Evolutionary conservation across 495 filamentous ascomycete species (phyloP).

Genomic region (Aspergillus biplanus): DNA sequence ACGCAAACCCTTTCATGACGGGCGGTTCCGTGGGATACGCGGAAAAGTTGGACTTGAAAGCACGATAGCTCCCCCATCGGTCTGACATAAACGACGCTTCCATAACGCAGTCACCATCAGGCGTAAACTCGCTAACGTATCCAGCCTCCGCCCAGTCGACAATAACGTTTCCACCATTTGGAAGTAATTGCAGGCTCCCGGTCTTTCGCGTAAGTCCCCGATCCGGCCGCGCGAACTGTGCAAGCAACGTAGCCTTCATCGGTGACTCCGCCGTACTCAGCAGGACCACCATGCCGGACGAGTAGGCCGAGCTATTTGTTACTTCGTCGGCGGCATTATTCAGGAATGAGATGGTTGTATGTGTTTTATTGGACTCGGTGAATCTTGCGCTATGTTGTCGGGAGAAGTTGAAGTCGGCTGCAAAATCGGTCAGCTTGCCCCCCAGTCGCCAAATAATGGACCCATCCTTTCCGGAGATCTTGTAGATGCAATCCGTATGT

Average conservation of each 20-base stretch:
- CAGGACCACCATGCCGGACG: constrained; percentile 54
- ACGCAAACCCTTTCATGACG: constrained; percentile 34
- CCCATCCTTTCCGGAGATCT: constrained; percentile 58
- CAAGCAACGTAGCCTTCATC: constrained; percentile 45
- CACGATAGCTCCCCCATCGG: constrained; percentile 40
- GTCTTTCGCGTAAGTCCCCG: constrained; percentile 53
- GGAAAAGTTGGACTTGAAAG: constrained; percentile 40
- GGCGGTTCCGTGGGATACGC: constrained; percentile 34
- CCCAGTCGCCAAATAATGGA: constrained; percentile 59
- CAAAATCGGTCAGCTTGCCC: constrained; percentile 46
- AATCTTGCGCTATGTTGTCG: constrained; percentile 62
- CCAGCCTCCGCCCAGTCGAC: constrained; percentile 59
- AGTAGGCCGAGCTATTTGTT: constrained; percentile 39
- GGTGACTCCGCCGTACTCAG: constrained; percentile 41
- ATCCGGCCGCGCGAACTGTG: constrained; percentile 49
- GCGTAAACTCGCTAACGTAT: constrained; percentile 57
- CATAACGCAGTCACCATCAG: constrained; percentile 54
- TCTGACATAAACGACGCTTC: constrained; percentile 35
- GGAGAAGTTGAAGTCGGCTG: constrained; percentile 52
- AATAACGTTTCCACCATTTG: constrained; percentile 53
- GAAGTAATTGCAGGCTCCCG: constrained; percentile 56
- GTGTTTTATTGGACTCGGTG: constrained; percentile 47
- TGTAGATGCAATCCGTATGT: constrained; percentile 56
- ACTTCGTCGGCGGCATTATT: constrained; percentile 54
- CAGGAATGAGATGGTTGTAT: constrained; percentile 52